Evolutionary conservation across 2,329 filamentous ascomycete species (phyloP).

Genomic region (Dothideomycetes sp.): DNA sequence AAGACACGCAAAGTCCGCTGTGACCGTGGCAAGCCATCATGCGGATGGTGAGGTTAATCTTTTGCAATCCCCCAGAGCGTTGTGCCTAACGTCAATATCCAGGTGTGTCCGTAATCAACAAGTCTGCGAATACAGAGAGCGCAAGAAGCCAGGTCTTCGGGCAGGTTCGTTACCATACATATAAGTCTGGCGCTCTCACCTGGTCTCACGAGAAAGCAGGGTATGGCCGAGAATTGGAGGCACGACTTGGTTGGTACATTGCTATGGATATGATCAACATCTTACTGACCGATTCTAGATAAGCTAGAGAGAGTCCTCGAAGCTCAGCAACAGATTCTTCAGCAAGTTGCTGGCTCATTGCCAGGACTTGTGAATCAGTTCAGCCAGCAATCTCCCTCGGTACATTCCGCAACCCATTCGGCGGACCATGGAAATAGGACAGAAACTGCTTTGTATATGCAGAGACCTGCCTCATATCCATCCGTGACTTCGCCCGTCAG

Average conservation of each 20-base stretch:
- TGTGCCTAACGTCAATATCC: not conserved
- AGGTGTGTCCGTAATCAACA: slow-evolving; percentile 53
- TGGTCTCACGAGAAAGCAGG: slow-evolving; percentile 14
- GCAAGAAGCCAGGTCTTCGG: slow-evolving; percentile 55
- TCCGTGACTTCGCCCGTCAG: slow-evolving; percentile 5
- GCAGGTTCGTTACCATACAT: slow-evolving; percentile 29
- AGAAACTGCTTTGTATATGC: slow-evolving; percentile 35
- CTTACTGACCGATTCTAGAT: slow-evolving; percentile 20
- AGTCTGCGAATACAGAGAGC: slow-evolving; percentile 56
- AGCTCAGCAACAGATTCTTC: slow-evolving; percentile 35
- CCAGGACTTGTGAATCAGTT: slow-evolving; percentile 7
- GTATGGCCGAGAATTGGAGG: slow-evolving; percentile 51
- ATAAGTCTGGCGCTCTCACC: not conserved
- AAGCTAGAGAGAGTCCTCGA: slow-evolving; percentile 34
- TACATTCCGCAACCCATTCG: slow-evolving; percentile 2
- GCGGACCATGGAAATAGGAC: slow-evolving; percentile 29
- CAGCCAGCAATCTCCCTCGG: slow-evolving; percentile 7
- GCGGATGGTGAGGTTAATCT: slow-evolving; percentile 42
- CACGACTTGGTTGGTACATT: slow-evolving; percentile 40
- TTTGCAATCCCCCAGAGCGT: not conserved
- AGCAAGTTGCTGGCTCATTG: slow-evolving; percentile 25
- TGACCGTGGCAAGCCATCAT: slow-evolving; percentile 65
- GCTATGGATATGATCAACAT: not conserved
- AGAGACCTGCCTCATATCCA: slow-evolving; percentile 29
- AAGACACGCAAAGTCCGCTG: slow-evolving; percentile 65